A percentile compares a stretch with the other conserved stretches of the same genome.
These are phyloP conservation scores for Chlorella sorokiniana DNA, from an alignment of 139 green algal species.

Conservation along the genomic window DNA sequence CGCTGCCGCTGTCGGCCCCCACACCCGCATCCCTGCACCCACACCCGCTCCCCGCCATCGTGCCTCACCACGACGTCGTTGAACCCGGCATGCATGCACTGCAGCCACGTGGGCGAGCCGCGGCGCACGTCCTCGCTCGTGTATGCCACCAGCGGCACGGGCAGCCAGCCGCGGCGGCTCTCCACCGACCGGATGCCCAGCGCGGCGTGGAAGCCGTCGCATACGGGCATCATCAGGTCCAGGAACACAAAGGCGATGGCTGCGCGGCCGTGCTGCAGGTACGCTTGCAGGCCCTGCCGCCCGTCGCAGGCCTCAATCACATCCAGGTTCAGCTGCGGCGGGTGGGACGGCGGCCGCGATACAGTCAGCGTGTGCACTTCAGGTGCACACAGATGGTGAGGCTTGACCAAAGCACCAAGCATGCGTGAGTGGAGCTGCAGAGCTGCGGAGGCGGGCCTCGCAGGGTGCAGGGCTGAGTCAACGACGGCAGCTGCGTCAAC, in stretches of 20 bases:
- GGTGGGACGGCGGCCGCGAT: not conserved
- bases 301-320: constrained; percentile 23
- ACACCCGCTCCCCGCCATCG: not conserved
- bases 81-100: constrained; percentile 26
- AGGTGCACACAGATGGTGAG: too few species aligned
- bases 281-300: constrained; percentile 15
- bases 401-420: not conserved
- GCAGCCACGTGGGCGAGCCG: constrained; percentile 7
- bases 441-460: too few species aligned
- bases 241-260: constrained; percentile 1
- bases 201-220: not conserved
- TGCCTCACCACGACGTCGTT: constrained; percentile 30
- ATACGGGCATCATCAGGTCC: constrained; percentile 33
- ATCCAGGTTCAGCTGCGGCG: constrained; percentile 21
- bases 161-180: not conserved
- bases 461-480: too few species aligned
- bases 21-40: not conserved
- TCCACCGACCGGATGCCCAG: constrained; percentile 21
- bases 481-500: not conserved
- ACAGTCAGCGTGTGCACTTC: too few species aligned
- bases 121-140: constrained; percentile 8
- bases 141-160: constrained; percentile 12
- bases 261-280: constrained; percentile 2
- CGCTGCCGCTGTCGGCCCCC: too few species aligned
- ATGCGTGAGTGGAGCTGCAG: not conserved